A percentile compares a stretch with the other conserved stretches of the same genome.
phyloP scores from a whole-genome alignment of 805 yeast species.

The Myxozyma mucilagina region DNA sequence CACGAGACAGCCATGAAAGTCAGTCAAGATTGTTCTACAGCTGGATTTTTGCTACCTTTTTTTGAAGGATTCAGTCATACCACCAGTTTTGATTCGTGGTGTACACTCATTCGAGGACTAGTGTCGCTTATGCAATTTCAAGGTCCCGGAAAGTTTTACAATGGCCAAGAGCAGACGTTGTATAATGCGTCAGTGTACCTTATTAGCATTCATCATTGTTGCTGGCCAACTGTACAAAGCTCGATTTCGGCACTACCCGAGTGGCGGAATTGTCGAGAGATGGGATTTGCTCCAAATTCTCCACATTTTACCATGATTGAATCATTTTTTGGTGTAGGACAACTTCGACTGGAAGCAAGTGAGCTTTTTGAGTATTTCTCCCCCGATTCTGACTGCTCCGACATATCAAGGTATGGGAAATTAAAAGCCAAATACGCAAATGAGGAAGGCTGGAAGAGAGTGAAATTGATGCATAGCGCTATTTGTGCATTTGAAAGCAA shows the following conservation, averaged over 20 bases:
- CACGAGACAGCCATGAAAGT: background rate
- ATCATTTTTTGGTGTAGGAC: background rate
- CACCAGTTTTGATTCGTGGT: background rate
- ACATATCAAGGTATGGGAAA: background rate
- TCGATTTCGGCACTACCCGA: background rate
- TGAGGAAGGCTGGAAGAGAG: background rate
- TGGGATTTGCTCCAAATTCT: background rate
- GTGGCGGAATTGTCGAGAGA: background rate
- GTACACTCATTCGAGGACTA: background rate
- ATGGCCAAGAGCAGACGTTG: background rate
- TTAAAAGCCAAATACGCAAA: background rate
- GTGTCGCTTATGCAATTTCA: background rate
- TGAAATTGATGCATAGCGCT: background rate
- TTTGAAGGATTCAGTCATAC: background rate
- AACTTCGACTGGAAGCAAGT: background rate
- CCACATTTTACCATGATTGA: background rate
- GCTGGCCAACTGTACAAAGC: background rate
- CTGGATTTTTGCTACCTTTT: background rate
- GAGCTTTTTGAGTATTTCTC: background rate
- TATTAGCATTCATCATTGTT: background rate
- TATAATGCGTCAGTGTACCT: background rate
- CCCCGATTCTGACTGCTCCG: background rate
- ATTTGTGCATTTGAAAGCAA: background rate
- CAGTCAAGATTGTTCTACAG: background rate
- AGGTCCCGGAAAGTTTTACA: background rate